Conservation (phyloP, 176 grass and related monocot genomes). For the Alloteropsis semialata region DNA sequence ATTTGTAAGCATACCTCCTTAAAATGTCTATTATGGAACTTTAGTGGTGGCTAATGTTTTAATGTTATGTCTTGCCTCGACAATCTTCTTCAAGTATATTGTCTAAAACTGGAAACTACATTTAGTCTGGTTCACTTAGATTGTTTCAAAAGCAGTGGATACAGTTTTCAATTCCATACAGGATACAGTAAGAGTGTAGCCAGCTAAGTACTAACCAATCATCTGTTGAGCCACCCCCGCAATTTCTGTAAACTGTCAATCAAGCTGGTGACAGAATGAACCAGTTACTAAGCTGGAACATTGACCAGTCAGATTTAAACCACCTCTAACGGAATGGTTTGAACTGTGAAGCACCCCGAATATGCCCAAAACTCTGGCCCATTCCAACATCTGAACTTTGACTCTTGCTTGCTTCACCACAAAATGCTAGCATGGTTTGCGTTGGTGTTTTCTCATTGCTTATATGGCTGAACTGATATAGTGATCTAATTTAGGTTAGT, state of each 20-base stretch:
- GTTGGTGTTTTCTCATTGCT: not conserved
- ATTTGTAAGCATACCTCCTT: not conserved
- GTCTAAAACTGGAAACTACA: not conserved
- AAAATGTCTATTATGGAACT: not conserved
- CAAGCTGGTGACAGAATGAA: not conserved
- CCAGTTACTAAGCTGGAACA: not conserved
- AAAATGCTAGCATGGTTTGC: not conserved
- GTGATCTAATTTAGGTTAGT: not conserved
- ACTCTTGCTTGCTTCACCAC: not conserved
- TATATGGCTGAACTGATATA: not conserved
- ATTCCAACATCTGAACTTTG: not conserved
- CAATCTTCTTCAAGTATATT: conserved; percentile 13
- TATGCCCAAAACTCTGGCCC: not conserved
- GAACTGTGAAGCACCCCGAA: not conserved
- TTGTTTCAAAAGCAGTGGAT: not conserved
- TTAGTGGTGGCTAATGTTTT: not conserved
- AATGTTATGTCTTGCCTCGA: not conserved
- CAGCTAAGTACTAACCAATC: not conserved
- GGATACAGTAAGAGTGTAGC: not conserved
- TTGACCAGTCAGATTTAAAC: not conserved
- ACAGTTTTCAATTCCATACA: not conserved
- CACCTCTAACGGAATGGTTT: not conserved
- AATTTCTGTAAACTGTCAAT: not conserved
- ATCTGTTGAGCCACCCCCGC: not conserved
- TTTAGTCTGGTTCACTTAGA: not conserved